These are phyloP conservation scores for Dactylorhiza incarnata DNA, from an alignment of 106 monocot genomes.

Conservation along the genomic window DNA sequence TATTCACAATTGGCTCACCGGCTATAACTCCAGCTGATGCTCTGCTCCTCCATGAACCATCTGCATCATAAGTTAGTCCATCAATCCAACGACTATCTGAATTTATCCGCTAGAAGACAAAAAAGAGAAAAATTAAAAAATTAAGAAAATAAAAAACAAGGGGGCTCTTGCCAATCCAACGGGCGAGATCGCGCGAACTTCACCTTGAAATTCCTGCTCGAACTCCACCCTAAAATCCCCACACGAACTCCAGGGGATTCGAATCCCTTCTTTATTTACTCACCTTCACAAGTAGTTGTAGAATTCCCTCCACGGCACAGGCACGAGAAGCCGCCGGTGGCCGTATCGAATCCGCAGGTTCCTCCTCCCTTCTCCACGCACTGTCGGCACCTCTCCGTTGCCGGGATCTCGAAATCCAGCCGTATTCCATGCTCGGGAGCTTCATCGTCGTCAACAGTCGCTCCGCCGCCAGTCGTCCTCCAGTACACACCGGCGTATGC, in stretches of 20 bases:
- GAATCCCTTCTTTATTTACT: neutral
- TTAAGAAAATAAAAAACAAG: neutral
- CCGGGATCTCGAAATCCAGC: conserved; percentile 74
- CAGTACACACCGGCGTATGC: conserved; percentile 65
- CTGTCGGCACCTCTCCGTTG: conserved; percentile 39
- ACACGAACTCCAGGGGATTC: neutral
- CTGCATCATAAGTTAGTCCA: conserved; percentile 13
- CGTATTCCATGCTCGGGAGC: conserved; percentile 66
- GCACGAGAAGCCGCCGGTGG: conserved; percentile 33
- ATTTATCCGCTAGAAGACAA: neutral
- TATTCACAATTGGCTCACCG: conserved; percentile 19
- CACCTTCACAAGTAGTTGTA: conserved; percentile 60
- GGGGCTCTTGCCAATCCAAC: no score
- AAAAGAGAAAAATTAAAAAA: neutral
- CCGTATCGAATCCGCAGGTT: conserved; percentile 63
- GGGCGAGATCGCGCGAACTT: no score
- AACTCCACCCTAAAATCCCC: no score
- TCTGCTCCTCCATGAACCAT: conserved; percentile 15
- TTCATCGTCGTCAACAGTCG: conserved; percentile 40
- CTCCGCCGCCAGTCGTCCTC: conserved; percentile 21
- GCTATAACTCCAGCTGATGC: conserved; percentile 37
- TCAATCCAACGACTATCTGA: no score
- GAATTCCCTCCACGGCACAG: conserved; percentile 52
- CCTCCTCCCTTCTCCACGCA: conserved; percentile 53
- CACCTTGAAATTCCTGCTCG: no score